Conservation (phyloP, 352 stramenopile species). For the Phytopythium sindhum region DNA sequence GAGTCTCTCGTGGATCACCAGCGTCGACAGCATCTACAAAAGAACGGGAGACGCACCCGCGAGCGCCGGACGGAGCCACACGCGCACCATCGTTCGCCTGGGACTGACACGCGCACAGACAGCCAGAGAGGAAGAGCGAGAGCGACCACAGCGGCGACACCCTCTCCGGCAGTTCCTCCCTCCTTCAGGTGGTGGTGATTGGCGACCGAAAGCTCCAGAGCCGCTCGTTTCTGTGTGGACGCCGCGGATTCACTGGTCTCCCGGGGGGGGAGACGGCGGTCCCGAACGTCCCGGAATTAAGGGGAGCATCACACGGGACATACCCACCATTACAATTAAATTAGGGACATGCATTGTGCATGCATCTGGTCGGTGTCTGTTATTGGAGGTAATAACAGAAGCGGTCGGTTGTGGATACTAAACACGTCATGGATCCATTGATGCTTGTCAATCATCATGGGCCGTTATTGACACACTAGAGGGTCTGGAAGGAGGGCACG, state of each 20-base stretch:
- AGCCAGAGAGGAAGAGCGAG: conserved; percentile 3
- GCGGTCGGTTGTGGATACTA: too few species aligned
- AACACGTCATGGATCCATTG: too few species aligned
- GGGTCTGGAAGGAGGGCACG: too few species aligned
- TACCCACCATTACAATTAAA: too few species aligned
- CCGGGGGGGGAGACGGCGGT: conserved; percentile 6
- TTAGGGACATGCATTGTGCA: too few species aligned
- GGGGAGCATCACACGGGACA: background rate
- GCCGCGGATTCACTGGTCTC: conserved; percentile 22
- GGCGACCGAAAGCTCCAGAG: background rate
- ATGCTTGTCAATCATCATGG: too few species aligned
- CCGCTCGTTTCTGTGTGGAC: conserved; percentile 3
- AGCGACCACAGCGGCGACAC: conserved; percentile 1
- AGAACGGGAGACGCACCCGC: conserved; percentile 27
- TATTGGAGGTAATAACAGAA: too few species aligned
- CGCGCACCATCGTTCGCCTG: conserved; percentile 48
- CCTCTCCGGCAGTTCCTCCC: background rate
- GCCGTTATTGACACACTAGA: too few species aligned
- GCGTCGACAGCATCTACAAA: too few species aligned
- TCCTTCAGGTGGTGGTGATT: background rate
- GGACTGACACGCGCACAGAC: background rate
- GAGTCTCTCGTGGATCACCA: too few species aligned
- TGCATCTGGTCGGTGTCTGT: too few species aligned
- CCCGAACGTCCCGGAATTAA: conserved; percentile 17
- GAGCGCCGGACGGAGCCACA: conserved; percentile 63